A percentile compares a stretch with the other conserved stretches of the same genome.
phyloP scores from a whole-genome alignment of 177 flowering plant genomes.

The Vitis hybrid region DNA sequence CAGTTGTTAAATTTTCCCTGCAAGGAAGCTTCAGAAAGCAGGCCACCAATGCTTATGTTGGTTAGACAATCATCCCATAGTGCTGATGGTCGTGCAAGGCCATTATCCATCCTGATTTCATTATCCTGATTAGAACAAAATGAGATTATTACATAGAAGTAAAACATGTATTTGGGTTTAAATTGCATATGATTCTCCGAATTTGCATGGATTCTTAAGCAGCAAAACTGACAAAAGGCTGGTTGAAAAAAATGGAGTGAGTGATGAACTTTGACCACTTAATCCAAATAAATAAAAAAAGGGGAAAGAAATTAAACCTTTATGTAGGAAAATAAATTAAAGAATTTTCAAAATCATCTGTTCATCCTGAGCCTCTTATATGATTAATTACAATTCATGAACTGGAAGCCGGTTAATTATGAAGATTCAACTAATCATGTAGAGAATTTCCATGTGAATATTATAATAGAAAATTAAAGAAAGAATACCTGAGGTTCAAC shows the following conservation, averaged over 20 bases:
- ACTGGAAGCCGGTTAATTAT: neutral
- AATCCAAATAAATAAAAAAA: no score
- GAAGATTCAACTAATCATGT: neutral
- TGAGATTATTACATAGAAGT: conserved; percentile 4
- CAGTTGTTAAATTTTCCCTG: conserved; percentile 35
- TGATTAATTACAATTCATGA: no score
- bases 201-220: no score
- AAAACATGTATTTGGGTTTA: no score
- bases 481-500: conserved; percentile 29
- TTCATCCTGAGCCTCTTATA: no score
- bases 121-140: conserved; percentile 29
- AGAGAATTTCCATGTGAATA: neutral
- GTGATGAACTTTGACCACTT: no score
- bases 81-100: conserved; percentile 12
- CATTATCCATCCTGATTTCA: conserved; percentile 11
- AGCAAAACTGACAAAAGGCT: no score
- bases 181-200: no score
- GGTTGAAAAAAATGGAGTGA: no score
- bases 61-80: conserved; percentile 41
- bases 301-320: no score
- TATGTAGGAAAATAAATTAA: no score
- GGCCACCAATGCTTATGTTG: conserved; percentile 65
- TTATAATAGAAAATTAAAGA: neutral
- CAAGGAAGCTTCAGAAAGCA: conserved; percentile 69
- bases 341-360: no score